These are phyloP conservation scores for Podospora australis DNA, from an alignment of 495 filamentous ascomycete genomes.

Conservation along the genomic window DNA sequence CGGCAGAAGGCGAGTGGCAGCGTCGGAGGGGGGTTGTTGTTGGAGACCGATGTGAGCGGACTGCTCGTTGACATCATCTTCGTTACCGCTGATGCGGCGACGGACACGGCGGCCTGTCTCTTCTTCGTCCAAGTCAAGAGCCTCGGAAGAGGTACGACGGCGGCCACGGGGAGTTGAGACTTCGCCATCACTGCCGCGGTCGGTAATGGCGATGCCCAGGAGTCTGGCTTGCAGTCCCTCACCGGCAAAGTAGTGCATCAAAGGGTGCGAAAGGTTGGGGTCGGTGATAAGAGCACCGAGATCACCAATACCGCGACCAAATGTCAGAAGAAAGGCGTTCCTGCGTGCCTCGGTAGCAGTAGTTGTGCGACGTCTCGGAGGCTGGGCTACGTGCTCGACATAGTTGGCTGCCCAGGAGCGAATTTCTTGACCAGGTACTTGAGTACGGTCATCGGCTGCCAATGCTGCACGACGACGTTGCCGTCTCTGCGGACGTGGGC, in stretches of 20 bases:
- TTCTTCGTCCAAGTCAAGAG: constrained; percentile 21
- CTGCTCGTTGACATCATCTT: too few relatives aligned
- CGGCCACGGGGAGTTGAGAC: constrained; percentile 11
- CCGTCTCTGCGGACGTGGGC: constrained; percentile 21
- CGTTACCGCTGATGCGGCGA: constrained; percentile 25
- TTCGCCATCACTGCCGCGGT: constrained; percentile 18
- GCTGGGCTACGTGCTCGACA: constrained; percentile 44
- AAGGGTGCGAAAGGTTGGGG: constrained; percentile 26
- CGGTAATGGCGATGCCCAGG: constrained; percentile 16
- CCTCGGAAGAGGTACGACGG: constrained; percentile 17
- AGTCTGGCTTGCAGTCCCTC: constrained; percentile 25
- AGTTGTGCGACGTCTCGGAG: constrained; percentile 11
- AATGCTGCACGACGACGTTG: constrained; percentile 21
- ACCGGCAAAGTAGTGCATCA: constrained; percentile 33
- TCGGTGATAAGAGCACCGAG: constrained; percentile 26
- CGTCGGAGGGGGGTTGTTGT: neutral
- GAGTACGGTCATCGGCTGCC: constrained; percentile 35
- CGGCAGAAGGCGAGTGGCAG: constrained; percentile 1
- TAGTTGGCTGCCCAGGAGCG: constrained; percentile 57
- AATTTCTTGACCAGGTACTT: constrained; percentile 50
- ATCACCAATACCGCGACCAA: constrained; percentile 36
- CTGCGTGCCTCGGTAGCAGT: constrained; percentile 33
- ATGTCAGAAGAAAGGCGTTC: constrained; percentile 39
- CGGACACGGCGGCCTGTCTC: constrained; percentile 22
- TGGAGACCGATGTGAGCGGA: constrained; percentile 6